phyloP scores from a whole-genome alignment of 2,329 filamentous ascomycete species.

The Cercospora beticola region DNA sequence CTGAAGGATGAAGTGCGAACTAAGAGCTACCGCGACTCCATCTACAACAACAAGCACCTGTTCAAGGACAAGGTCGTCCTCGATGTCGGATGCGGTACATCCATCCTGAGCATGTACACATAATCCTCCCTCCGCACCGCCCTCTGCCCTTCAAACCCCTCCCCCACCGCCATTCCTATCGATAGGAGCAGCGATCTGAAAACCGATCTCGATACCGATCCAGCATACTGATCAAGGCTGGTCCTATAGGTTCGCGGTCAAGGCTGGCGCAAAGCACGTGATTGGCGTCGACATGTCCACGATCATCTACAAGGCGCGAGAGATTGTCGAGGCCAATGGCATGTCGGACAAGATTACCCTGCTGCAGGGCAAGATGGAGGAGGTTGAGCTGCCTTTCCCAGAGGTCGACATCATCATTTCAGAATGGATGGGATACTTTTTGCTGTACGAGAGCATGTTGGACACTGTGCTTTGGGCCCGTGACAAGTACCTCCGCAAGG shows the following conservation, averaged over 20 bases:
- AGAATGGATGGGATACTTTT: constrained; percentile 99
- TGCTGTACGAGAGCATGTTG: constrained; percentile 98
- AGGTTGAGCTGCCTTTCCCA: constrained; percentile 86
- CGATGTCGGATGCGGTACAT: constrained; percentile 95
- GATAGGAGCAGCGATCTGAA: not conserved
- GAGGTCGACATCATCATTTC: constrained; percentile 99
- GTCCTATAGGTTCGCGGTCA: constrained; percentile 80
- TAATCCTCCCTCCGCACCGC: constrained; percentile 25
- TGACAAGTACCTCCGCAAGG: constrained; percentile 82
- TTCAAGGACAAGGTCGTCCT: constrained; percentile 93
- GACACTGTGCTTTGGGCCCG: constrained; percentile 96
- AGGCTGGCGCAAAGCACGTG: constrained; percentile 95
- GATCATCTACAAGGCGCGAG: constrained; percentile 96
- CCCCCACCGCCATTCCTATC: not conserved
- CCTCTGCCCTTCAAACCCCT: not conserved
- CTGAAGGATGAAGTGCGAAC: constrained; percentile 99
- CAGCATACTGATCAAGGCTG: constrained; percentile 16
- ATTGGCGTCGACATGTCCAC: constrained; percentile 99
- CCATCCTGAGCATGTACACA: constrained; percentile 94
- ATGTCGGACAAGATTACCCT: constrained; percentile 95
- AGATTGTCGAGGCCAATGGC: constrained; percentile 91
- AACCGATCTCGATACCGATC: not conserved
- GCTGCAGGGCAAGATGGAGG: constrained; percentile 99
- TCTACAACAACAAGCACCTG: constrained; percentile 92
- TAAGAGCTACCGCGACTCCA: constrained; percentile 92